Base-by-base conservation (phyloP, 2,329 filamentous ascomycete genomes). In the Ascomycota sp. region DNA sequence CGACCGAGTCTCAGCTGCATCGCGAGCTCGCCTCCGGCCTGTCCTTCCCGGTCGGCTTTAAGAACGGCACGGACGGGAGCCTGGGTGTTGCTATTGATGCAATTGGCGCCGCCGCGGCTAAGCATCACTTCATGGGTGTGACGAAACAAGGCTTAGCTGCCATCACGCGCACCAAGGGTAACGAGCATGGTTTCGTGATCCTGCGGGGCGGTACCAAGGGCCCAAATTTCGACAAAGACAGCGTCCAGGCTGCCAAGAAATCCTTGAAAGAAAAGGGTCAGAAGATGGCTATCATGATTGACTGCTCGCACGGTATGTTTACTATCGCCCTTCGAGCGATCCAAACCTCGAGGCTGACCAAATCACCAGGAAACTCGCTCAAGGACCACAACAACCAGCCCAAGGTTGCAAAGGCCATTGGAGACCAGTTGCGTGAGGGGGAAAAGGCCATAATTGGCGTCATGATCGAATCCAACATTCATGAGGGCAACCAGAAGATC, bases 331-430 rank as follows among this genome's bases (percentile, higher is more conserved):
- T 8, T 19, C 10, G 20, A 12, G 8, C 17, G 7, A 7, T 23
- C 5, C 19, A 9, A 11, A 10, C 12, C 24, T 8, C 15, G 8
- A 8, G 4, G n/a, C 37, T 39, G 25, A 41, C 22, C 26, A 34
- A 20, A 13, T 17, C 9, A 11, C 4, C 33, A 83, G 78, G 89
- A 33, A 98, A 98, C 63, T 95, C 86, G 13, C 81, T 78, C 55
- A 98, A 98, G 63, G 74, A 95, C 61, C 86, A 95, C 63, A 75
- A 78, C 46, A 98, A 98, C 59, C 86, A 98, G 60, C 89, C 89
- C 44, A 77, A 86, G 57, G 86, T 95, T 27, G 83, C 86, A 38
- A 69, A 77, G 51, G 65, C 64, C 30, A 61, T 98, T 36, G 76
- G 68, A 21, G 80, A 92, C 32, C 86, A 98, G 60, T 65, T 98